Evolutionary conservation across 1,139 yeast genomes (phyloP).

Genomic region (Hyphopichia burtonii): DNA sequence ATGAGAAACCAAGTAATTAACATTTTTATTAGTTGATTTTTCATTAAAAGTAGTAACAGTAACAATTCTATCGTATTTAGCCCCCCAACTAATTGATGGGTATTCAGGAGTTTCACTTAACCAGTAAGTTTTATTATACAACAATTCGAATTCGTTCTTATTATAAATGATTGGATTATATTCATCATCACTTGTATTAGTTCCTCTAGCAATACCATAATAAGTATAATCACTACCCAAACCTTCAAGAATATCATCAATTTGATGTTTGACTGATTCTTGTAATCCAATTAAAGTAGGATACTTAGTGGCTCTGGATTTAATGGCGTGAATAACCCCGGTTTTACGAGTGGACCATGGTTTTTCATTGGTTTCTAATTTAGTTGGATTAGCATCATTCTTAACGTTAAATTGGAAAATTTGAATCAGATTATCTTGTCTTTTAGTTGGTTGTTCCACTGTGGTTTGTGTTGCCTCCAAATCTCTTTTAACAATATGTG

Average conservation of each 20-base stretch:
- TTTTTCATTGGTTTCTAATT: constrained; percentile 23
- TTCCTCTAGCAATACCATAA: constrained; percentile 45
- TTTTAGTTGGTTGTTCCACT: not conserved
- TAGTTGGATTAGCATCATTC: constrained; percentile 23
- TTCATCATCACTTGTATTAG: constrained; percentile 40
- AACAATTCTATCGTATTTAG: constrained; percentile 32
- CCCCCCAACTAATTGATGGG: constrained; percentile 32
- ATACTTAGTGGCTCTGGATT: constrained; percentile 7
- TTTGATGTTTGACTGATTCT: constrained; percentile 42
- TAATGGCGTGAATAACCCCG: constrained; percentile 30
- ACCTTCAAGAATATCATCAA: constrained; percentile 31
- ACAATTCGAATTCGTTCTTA: constrained; percentile 27
- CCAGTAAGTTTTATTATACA: constrained; percentile 33
- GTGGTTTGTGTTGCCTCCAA: not conserved
- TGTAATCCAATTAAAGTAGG: constrained; percentile 38
- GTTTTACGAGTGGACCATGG: constrained; percentile 34
- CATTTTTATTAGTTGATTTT: constrained; percentile 9
- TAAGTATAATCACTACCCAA: constrained; percentile 31
- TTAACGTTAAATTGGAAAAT: constrained; percentile 47
- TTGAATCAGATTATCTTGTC: constrained; percentile 9
- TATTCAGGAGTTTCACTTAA: constrained; percentile 26
- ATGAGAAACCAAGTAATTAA: constrained; percentile 33
- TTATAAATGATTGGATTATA: constrained; percentile 41
- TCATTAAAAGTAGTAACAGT: constrained; percentile 26
- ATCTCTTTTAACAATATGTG: constrained; percentile 1